Evolutionary conservation across 116 monocot species (phyloP).

Genomic region (Phalaenopsis hybrid): DNA sequence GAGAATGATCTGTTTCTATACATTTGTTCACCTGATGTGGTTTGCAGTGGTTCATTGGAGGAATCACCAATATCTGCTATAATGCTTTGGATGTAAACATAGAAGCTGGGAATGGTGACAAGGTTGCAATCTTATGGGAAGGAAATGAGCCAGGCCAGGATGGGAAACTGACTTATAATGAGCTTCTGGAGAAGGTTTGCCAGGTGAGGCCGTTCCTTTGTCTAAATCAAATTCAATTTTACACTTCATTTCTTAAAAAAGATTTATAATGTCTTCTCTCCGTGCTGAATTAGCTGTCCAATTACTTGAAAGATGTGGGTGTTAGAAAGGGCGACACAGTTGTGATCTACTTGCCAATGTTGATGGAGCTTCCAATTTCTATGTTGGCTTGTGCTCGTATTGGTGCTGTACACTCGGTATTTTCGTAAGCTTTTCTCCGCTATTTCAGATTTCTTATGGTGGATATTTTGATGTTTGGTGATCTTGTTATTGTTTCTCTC

Average conservation of each 20-base stretch:
- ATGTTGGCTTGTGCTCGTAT: slow-evolving; percentile 97
- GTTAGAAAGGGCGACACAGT: slow-evolving; percentile 90
- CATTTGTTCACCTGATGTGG: slow-evolving; percentile 4
- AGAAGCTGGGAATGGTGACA: slow-evolving; percentile 60
- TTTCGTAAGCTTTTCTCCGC: not conserved
- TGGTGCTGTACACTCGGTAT: slow-evolving; percentile 93
- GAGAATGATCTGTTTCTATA: not conserved
- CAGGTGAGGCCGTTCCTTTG: slow-evolving; percentile 41
- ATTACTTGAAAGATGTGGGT: slow-evolving; percentile 80
- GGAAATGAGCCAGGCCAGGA: slow-evolving; percentile 76
- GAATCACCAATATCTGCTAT: slow-evolving; percentile 86
- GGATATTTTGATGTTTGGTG: not conserved
- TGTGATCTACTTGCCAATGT: slow-evolving; percentile 92
- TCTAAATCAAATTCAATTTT: not conserved
- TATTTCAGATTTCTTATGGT: not conserved
- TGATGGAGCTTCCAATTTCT: slow-evolving; percentile 91
- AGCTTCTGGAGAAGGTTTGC: slow-evolving; percentile 89
- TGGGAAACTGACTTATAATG: slow-evolving; percentile 66
- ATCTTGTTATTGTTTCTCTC: slow-evolving; percentile 2
- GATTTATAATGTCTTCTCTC: not conserved
- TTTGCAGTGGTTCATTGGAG: slow-evolving; percentile 95
- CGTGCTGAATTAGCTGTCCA: slow-evolving; percentile 53
- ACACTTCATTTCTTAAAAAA: not conserved
- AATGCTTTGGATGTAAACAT: slow-evolving; percentile 84
- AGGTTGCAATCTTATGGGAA: slow-evolving; percentile 88